These are phyloP conservation scores for Cladosporium austrohemisphaericum DNA, from an alignment of 2,329 filamentous ascomycete genomes.

Conservation along the genomic window DNA sequence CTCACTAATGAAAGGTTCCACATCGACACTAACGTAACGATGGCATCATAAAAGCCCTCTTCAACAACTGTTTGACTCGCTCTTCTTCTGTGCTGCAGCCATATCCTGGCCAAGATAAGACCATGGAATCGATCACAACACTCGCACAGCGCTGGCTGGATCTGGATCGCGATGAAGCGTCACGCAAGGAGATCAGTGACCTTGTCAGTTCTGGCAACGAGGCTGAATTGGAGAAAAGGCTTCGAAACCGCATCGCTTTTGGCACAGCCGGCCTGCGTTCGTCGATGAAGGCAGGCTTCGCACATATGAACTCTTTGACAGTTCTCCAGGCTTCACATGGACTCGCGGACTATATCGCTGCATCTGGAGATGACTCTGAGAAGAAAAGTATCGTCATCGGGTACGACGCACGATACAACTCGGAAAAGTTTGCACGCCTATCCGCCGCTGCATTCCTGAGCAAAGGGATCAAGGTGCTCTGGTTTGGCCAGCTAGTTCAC, in stretches of 20 bases:
- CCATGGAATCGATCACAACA: slow-evolving; percentile 13
- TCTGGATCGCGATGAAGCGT: slow-evolving; percentile 53
- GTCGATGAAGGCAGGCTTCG: slow-evolving; percentile 63
- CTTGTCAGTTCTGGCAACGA: slow-evolving; percentile 45
- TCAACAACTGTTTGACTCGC: too few species aligned
- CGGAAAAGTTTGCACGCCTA: slow-evolving; percentile 57
- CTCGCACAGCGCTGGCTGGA: slow-evolving; percentile 56
- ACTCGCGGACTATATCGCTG: slow-evolving; percentile 55
- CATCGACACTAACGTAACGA: too few species aligned
- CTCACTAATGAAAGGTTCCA: too few species aligned
- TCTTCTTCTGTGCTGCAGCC: too few species aligned
- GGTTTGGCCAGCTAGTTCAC: slow-evolving; percentile 54
- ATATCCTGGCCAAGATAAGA: background rate
- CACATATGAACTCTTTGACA: slow-evolving; percentile 40
- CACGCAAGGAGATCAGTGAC: slow-evolving; percentile 52
- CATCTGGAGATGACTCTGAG: slow-evolving; percentile 31
- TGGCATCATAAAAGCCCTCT: slow-evolving; percentile 11
- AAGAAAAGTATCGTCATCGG: slow-evolving; percentile 55
- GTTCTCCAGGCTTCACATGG: slow-evolving; percentile 58
- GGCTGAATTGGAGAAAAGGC: slow-evolving; percentile 50
- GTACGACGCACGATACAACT: slow-evolving; percentile 61
- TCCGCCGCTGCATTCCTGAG: slow-evolving; percentile 58
- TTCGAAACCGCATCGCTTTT: slow-evolving; percentile 57
- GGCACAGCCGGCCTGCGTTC: slow-evolving; percentile 61
- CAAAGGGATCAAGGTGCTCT: slow-evolving; percentile 57